Evolutionary conservation across 2,329 filamentous ascomycete species (phyloP).

Genomic region (Xylariomycetidae sp.): DNA sequence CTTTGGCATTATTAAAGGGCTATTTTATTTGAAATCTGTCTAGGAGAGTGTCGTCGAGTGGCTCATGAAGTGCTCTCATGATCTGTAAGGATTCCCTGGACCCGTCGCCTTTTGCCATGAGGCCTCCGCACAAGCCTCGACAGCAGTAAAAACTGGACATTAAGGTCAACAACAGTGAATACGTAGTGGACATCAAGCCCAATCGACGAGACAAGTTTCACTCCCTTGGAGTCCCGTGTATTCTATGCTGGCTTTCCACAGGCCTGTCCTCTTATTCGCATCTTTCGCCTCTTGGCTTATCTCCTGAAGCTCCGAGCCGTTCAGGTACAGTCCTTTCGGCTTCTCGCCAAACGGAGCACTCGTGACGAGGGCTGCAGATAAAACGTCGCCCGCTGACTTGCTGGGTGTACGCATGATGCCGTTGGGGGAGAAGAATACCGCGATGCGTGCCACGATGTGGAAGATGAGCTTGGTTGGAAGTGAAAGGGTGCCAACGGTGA

Average conservation of each 20-base stretch:
- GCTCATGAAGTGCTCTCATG: too few relatives aligned
- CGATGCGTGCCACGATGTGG: slow-evolving; percentile 2
- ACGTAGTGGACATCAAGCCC: too few relatives aligned
- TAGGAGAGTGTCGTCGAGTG: too few relatives aligned
- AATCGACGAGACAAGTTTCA: too few relatives aligned
- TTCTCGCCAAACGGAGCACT: slow-evolving; percentile 43
- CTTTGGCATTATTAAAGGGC: too few relatives aligned
- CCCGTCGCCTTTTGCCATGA: too few relatives aligned
- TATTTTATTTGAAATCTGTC: too few relatives aligned
- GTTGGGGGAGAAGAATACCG: slow-evolving; percentile 14
- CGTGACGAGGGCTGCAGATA: slow-evolving; percentile 38
- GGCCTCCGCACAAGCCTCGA: too few relatives aligned
- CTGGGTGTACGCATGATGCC: slow-evolving; percentile 1
- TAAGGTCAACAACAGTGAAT: too few relatives aligned
- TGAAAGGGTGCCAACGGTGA: slow-evolving; percentile 6
- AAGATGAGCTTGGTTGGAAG: slow-evolving; percentile 7
- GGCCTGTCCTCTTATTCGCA: slow-evolving; percentile 25
- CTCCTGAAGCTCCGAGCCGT: slow-evolving; percentile 29
- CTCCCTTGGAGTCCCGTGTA: slow-evolving; percentile 14
- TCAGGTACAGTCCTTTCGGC: slow-evolving; percentile 34
- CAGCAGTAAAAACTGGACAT: too few relatives aligned
- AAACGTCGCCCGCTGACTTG: slow-evolving; percentile 30
- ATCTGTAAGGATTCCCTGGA: too few relatives aligned
- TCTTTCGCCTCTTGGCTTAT: slow-evolving; percentile 22
- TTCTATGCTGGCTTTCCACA: slow-evolving; percentile 13